Evolutionary conservation across 805 yeast species (phyloP).

Genomic region (Teunomyces gatunensis): DNA sequence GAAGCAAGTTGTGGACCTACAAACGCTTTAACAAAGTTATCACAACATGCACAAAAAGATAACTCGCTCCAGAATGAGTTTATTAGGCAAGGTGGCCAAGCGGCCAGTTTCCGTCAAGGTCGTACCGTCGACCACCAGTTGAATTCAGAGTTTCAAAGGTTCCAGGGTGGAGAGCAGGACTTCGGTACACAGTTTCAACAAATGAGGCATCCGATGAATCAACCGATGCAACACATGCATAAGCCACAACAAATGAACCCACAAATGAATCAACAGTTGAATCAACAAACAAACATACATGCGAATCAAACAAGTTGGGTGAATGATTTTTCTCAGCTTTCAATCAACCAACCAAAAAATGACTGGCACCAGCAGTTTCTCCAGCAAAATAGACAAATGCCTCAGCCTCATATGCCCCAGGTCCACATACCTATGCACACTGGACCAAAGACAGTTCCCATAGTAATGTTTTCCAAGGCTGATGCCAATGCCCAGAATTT

Average conservation of each 20-base stretch:
- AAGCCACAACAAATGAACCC: conserved; percentile 6
- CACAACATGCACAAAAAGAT: conserved; percentile 41
- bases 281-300: background rate
- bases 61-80: conserved; percentile 38
- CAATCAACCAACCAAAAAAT: conserved; percentile 13
- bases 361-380: conserved; percentile 29
- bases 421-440: background rate
- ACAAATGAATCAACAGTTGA: conserved; percentile 4
- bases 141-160: conserved; percentile 39
- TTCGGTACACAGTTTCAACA: conserved; percentile 14
- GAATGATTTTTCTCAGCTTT: conserved; percentile 25
- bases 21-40: conserved; percentile 42
- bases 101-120: conserved; percentile 11
- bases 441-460: background rate
- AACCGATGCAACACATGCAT: conserved; percentile 9
- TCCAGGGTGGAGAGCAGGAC: conserved; percentile 16
- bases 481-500: background rate
- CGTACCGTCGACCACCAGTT: conserved; percentile 29
- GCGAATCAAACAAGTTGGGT: conserved; percentile 23
- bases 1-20: conserved; percentile 46
- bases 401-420: background rate
- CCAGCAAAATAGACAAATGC: conserved; percentile 11
- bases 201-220: conserved; percentile 10
- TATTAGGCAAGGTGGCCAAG: conserved; percentile 4
- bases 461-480: background rate